A percentile compares a stretch with the other conserved stretches of the same genome.
Evolutionary conservation across 78 protist genomes (phyloP).

Genomic region (Dictyostelium intermedium): DNA sequence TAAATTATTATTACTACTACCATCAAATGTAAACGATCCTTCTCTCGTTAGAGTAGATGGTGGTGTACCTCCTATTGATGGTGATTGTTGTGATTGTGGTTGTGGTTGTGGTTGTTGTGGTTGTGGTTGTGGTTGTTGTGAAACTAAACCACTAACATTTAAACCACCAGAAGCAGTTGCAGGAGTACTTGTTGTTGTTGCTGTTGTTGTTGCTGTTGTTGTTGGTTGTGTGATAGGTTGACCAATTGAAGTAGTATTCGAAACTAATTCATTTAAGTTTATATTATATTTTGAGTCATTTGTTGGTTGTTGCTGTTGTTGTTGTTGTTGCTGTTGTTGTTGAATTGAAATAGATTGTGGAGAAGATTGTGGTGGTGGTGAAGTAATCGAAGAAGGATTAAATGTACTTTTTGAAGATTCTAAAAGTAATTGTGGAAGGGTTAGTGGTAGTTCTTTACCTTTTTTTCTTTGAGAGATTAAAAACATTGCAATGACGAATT

Average conservation of each 20-base stretch:
- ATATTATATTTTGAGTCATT: conserved; percentile 35
- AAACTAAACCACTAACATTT: not conserved
- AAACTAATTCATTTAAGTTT: conserved; percentile 33
- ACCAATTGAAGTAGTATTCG: not conserved
- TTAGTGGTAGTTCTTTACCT: conserved; percentile 38
- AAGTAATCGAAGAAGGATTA: not conserved
- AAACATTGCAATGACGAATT: conserved; percentile 75
- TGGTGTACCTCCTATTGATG: not conserved
- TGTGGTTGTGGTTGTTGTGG: not conserved
- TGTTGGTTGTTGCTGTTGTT: not conserved
- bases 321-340: not conserved
- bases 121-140: conserved; percentile 1
- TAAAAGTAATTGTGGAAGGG: conserved; percentile 7
- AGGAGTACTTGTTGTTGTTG: not conserved
- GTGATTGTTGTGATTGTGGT: conserved; percentile 5
- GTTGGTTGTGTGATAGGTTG: not conserved
- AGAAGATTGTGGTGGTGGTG: conserved; percentile 3
- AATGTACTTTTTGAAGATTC: conserved; percentile 49
- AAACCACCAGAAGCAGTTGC: not conserved
- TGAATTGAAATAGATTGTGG: not conserved
- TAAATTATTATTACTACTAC: not conserved
- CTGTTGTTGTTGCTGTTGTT: not conserved
- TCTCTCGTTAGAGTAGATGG: not conserved
- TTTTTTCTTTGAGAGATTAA: conserved; percentile 54
- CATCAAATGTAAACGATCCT: conserved; percentile 15